These are phyloP conservation scores for Speleostelium caveatum DNA, from an alignment of 78 protist species.

Conservation along the genomic window DNA sequence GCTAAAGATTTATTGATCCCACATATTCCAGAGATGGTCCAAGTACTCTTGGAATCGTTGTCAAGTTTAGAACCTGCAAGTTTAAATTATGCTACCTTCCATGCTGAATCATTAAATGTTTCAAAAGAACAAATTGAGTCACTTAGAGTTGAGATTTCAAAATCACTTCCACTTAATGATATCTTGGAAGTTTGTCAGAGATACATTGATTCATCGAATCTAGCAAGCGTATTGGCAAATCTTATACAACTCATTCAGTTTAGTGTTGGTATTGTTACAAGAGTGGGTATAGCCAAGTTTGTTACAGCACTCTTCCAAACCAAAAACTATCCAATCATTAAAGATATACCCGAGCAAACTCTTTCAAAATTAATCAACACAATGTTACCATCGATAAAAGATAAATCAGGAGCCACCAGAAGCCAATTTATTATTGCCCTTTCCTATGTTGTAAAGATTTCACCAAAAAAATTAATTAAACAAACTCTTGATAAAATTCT, in stretches of 20 bases:
- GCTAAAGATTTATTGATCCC: slow-evolving; percentile 53
- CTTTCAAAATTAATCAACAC: slow-evolving; percentile 20
- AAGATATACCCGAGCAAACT: slow-evolving; percentile 3
- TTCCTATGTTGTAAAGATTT: not conserved
- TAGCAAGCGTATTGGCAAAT: slow-evolving; percentile 32
- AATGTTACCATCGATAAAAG: slow-evolving; percentile 45
- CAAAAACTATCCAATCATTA: slow-evolving; percentile 3
- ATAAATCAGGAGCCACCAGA: slow-evolving; percentile 24
- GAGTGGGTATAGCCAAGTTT: slow-evolving; percentile 76
- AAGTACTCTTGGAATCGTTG: slow-evolving; percentile 55
- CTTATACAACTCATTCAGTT: slow-evolving; percentile 47
- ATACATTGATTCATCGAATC: slow-evolving; percentile 45
- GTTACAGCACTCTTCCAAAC: slow-evolving; percentile 33
- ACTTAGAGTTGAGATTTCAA: slow-evolving; percentile 58
- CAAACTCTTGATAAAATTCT: slow-evolving; percentile 4
- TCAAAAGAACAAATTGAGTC: slow-evolving; percentile 69
- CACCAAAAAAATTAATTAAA: slow-evolving; percentile 1
- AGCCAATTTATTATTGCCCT: slow-evolving; percentile 20
- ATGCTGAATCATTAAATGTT: slow-evolving; percentile 54
- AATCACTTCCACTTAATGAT: slow-evolving; percentile 60
- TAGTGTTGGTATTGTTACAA: slow-evolving; percentile 74
- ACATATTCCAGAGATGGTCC: slow-evolving; percentile 45
- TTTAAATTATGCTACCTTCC: slow-evolving; percentile 76
- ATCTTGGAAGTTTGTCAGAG: slow-evolving; percentile 26
- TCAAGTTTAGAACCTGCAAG: slow-evolving; percentile 69